These are phyloP conservation scores for Mortierella hygrophila DNA, from an alignment of 192 early-diverging fungal species.

Conservation along the genomic window DNA sequence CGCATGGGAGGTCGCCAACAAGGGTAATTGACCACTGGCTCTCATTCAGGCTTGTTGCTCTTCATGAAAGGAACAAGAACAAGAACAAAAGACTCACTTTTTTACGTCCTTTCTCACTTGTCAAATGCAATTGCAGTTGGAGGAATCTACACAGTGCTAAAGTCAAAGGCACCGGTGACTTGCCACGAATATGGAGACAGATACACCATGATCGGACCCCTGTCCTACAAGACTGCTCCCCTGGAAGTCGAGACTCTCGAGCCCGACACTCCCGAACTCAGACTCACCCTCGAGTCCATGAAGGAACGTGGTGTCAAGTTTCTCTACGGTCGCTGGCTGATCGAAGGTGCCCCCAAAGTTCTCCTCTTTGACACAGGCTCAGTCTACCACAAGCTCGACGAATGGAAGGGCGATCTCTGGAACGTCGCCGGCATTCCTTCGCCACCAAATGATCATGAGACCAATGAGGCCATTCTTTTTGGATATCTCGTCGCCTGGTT, in stretches of 20 bases:
- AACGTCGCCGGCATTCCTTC: conserved; percentile 86
- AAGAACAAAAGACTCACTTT: not conserved
- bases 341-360: conserved; percentile 90
- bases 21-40: conserved; percentile 66
- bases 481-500: conserved; percentile 96
- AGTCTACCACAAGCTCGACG: conserved; percentile 80
- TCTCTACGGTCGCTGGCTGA: conserved; percentile 93
- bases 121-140: conserved; percentile 72
- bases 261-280: conserved; percentile 73
- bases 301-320: conserved; percentile 78
- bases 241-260: conserved; percentile 90
- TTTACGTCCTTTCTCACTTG: not conserved
- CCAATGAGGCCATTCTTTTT: conserved; percentile 92
- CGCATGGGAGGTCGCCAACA: conserved; percentile 99
- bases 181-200: conserved; percentile 92
- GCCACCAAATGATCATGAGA: conserved; percentile 90
- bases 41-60: not conserved
- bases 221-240: conserved; percentile 83
- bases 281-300: conserved; percentile 76
- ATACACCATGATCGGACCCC: conserved; percentile 91
- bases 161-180: conserved; percentile 95
- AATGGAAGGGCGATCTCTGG: conserved; percentile 97
- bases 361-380: conserved; percentile 89
- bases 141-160: conserved; percentile 97
- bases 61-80: not conserved